Evolutionary conservation across 164 flowering plant genomes (phyloP).

Genomic region (Stephania cephalantha): DNA sequence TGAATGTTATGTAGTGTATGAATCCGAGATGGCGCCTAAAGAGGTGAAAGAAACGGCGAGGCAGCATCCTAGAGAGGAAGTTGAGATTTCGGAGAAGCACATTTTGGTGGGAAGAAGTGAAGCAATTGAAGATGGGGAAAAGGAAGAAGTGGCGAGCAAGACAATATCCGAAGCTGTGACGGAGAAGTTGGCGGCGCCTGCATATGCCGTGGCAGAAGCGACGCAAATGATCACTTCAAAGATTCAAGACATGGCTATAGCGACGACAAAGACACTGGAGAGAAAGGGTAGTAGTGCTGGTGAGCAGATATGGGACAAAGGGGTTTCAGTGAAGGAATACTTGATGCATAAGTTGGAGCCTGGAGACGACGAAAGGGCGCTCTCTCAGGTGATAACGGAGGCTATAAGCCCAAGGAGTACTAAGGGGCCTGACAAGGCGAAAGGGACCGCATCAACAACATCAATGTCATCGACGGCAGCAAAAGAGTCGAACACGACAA

Average conservation of each 20-base stretch:
- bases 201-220: conserved; percentile 30
- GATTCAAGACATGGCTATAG: conserved; percentile 31
- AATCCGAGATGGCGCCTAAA: conserved; percentile 58
- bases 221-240: conserved; percentile 37
- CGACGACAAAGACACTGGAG: conserved; percentile 11
- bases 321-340: conserved; percentile 71
- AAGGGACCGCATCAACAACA: conserved; percentile 34
- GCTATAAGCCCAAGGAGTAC: conserved; percentile 57
- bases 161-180: conserved; percentile 28
- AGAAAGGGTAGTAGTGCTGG: background rate
- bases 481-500: background rate
- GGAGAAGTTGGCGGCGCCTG: conserved; percentile 37
- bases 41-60: conserved; percentile 33
- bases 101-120: conserved; percentile 3
- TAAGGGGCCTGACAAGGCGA: conserved; percentile 49
- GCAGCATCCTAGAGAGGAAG: conserved; percentile 38
- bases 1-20: conserved; percentile 49
- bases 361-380: conserved; percentile 73
- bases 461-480: conserved; percentile 8
- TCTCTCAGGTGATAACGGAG: conserved; percentile 58
- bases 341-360: conserved; percentile 62
- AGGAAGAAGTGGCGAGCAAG: conserved; percentile 13
- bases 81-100: conserved; percentile 35
- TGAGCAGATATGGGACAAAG: conserved; percentile 42
- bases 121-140: background rate